Conservation (phyloP, 2,329 filamentous ascomycete species). For the Nemania serpens region DNA sequence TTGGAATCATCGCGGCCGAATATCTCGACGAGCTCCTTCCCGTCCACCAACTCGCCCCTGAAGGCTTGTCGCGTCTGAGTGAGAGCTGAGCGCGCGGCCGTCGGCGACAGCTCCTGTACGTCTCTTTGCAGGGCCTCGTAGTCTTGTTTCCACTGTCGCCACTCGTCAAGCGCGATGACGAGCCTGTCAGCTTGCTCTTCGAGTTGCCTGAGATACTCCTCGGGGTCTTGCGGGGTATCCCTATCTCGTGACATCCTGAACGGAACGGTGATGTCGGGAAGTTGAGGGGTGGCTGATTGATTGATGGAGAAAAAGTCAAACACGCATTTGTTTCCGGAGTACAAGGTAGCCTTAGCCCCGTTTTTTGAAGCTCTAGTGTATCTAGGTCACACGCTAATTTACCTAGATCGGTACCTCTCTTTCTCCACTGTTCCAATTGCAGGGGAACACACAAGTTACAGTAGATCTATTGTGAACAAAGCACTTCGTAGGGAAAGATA, state of each 20-base stretch:
- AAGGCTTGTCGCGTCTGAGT: constrained; percentile 62
- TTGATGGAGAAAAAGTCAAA: constrained; percentile 12
- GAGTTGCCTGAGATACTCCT: constrained; percentile 74
- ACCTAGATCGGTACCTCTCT: no score
- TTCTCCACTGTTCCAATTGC: background rate
- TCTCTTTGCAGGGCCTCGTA: constrained; percentile 90
- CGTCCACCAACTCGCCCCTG: constrained; percentile 66
- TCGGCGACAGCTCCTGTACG: constrained; percentile 60
- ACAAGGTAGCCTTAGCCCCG: background rate
- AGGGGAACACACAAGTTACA: no score
- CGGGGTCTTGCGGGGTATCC: constrained; percentile 68
- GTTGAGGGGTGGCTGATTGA: constrained; percentile 7
- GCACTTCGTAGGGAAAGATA: no score
- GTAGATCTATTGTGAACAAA: no score
- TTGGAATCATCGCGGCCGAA: constrained; percentile 53
- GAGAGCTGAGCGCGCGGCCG: constrained; percentile 58
- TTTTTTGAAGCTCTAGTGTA: no score
- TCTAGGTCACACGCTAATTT: no score
- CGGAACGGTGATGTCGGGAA: background rate
- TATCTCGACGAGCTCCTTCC: constrained; percentile 59
- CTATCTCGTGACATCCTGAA: constrained; percentile 36
- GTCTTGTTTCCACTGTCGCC: constrained; percentile 89
- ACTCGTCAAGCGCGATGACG: constrained; percentile 77
- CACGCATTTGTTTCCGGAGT: background rate
- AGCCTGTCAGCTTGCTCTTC: constrained; percentile 78